Conservation (phyloP, 129 eudicot genomes). For the Artemisia argyi region DNA sequence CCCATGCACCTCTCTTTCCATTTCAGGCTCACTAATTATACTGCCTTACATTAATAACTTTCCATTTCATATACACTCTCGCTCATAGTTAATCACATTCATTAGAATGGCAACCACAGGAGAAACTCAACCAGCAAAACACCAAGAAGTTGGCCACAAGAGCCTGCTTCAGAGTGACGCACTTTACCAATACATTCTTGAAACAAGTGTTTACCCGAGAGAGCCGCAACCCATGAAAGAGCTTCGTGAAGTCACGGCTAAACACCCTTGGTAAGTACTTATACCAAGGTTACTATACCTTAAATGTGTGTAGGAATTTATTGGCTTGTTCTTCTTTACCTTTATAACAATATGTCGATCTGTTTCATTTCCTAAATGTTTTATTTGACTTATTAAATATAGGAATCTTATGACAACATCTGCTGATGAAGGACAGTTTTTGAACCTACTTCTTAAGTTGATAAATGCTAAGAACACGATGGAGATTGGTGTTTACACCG, state of each 20-base stretch:
- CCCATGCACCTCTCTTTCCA: too few relatives aligned
- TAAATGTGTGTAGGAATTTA: too few relatives aligned
- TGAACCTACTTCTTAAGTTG: too few relatives aligned
- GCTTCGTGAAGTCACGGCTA: conserved; percentile 55
- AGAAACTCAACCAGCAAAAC: conserved; percentile 21
- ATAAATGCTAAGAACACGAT: too few relatives aligned
- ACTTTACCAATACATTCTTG: conserved; percentile 59
- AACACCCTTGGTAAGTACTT: conserved; percentile 48
- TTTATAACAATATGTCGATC: not conserved
- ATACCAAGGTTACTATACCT: not conserved
- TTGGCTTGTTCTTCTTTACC: too few relatives aligned
- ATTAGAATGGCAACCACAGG: too few relatives aligned
- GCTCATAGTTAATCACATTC: too few relatives aligned
- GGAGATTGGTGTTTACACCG: too few relatives aligned
- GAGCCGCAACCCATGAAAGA: conserved; percentile 60
- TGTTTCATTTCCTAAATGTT: not conserved
- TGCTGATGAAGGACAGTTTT: too few relatives aligned
- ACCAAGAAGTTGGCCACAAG: conserved; percentile 63
- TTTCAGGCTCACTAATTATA: too few relatives aligned
- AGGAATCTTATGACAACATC: too few relatives aligned
- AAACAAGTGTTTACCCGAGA: conserved; percentile 60
- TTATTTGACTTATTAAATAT: too few relatives aligned
- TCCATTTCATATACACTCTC: not conserved
- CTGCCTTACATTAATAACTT: not conserved
- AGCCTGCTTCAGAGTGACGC: conserved; percentile 63